These are phyloP conservation scores for Solanum hybrid DNA, from an alignment of 305 asterid genomes.

Conservation along the genomic window DNA sequence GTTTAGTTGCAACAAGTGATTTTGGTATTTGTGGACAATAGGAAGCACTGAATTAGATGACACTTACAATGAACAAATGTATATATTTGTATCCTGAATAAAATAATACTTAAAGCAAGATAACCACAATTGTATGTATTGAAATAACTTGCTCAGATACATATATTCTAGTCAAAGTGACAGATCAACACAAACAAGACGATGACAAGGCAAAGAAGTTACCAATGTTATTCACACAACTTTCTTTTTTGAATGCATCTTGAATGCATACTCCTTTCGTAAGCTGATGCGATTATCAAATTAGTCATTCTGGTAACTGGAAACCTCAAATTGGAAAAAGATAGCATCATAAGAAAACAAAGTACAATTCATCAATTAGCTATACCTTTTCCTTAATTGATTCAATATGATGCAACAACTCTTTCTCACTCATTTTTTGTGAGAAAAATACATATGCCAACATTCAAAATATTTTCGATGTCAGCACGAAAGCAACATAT, in stretches of 20 bases:
- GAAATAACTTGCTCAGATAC: too few species aligned
- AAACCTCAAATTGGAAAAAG: not conserved
- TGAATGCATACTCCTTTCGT: too few species aligned
- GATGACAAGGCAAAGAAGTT: too few species aligned
- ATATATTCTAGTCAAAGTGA: not conserved
- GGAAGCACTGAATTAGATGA: too few species aligned
- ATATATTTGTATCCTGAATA: not conserved
- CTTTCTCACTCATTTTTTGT: too few species aligned
- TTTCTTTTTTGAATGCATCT: too few species aligned
- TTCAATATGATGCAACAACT: not conserved
- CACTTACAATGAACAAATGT: too few species aligned
- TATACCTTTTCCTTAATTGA: not conserved
- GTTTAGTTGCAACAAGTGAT: too few species aligned
- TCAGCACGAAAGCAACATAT: conserved; percentile 27
- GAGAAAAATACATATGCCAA: conserved; percentile 11
- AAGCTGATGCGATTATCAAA: not conserved
- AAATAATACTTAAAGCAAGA: not conserved
- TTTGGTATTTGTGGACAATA: too few species aligned
- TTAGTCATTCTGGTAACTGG: not conserved
- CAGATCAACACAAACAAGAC: not conserved
- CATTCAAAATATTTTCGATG: conserved; percentile 34
- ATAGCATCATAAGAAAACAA: too few species aligned
- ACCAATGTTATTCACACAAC: not conserved
- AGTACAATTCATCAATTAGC: not conserved
- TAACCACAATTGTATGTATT: too few species aligned